Conservation (phyloP, 805 yeast genomes). For the Sugiyamaella boreocaroliniensis region DNA sequence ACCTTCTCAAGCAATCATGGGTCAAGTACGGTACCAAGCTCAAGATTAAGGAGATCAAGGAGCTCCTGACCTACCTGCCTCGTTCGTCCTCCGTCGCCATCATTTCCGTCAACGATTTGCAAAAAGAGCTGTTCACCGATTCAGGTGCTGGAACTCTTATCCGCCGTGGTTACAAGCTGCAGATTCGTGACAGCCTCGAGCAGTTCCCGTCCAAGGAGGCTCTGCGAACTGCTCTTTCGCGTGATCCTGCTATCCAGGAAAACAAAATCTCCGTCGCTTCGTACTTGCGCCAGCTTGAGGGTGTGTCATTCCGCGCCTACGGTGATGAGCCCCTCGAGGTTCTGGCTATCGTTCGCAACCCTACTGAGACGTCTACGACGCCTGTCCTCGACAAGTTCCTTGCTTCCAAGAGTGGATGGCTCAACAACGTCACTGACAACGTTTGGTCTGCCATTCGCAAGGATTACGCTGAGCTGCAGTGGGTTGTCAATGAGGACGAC, state of each 20-base stretch:
- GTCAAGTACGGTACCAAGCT: slow-evolving; percentile 97
- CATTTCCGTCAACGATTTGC: slow-evolving; percentile 88
- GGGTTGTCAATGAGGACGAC: slow-evolving; percentile 89
- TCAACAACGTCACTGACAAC: slow-evolving; percentile 93
- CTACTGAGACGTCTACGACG: slow-evolving; percentile 34
- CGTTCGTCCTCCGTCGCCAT: slow-evolving; percentile 97
- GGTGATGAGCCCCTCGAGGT: slow-evolving; percentile 97
- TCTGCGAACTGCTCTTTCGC: slow-evolving; percentile 65
- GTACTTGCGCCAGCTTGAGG: slow-evolving; percentile 67
- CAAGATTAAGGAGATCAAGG: slow-evolving; percentile 94
- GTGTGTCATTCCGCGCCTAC: slow-evolving; percentile 59
- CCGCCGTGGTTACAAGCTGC: slow-evolving; percentile 90
- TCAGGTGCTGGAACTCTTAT: slow-evolving; percentile 99
- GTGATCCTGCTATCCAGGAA: slow-evolving; percentile 67
- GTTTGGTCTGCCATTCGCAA: slow-evolving; percentile 75
- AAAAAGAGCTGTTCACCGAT: slow-evolving; percentile 95
- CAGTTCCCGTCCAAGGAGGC: slow-evolving; percentile 58
- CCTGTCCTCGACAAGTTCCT: slow-evolving; percentile 79
- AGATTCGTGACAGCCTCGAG: slow-evolving; percentile 53
- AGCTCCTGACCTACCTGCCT: slow-evolving; percentile 86
- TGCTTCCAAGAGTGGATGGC: slow-evolving; percentile 89
- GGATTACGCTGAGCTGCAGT: slow-evolving; percentile 67
- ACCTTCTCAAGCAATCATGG: slow-evolving; percentile 88
- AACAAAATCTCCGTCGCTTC: slow-evolving; percentile 73
- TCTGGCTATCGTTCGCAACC: slow-evolving; percentile 70